Conservation (phyloP, 352 stramenopile genomes). For the Lagenidium sp. region DNA sequence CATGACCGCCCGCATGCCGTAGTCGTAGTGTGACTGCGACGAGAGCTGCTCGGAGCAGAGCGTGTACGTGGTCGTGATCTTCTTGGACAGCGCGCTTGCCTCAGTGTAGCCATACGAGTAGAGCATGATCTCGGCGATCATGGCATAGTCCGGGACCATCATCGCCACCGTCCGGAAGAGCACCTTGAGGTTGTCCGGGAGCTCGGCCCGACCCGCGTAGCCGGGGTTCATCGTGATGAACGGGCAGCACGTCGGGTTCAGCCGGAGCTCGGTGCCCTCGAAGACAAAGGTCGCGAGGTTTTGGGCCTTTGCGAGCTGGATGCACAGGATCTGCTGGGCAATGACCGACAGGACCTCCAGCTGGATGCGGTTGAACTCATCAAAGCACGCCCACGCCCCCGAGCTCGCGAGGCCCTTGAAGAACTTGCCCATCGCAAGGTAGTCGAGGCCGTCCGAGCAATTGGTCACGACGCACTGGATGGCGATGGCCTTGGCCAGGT, state of each 20-base stretch:
- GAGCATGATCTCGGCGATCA: slow-evolving; percentile 93
- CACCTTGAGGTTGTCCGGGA: slow-evolving; percentile 93
- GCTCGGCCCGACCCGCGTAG: slow-evolving; percentile 92
- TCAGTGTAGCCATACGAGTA: slow-evolving; percentile 92
- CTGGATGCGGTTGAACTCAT: slow-evolving; percentile 95
- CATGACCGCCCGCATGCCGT: slow-evolving; percentile 93
- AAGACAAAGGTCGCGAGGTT: slow-evolving; percentile 90
- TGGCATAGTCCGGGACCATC: slow-evolving; percentile 94
- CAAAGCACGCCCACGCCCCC: slow-evolving; percentile 92
- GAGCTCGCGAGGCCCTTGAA: slow-evolving; percentile 92
- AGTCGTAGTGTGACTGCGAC: slow-evolving; percentile 94
- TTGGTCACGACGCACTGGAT: slow-evolving; percentile 96
- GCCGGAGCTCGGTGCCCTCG: slow-evolving; percentile 90
- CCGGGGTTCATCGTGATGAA: slow-evolving; percentile 96
- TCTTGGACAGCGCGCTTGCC: slow-evolving; percentile 85
- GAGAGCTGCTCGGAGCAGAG: slow-evolving; percentile 93
- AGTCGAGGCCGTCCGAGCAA: slow-evolving; percentile 89
- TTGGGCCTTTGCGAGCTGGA: slow-evolving; percentile 89
- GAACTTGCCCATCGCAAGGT: slow-evolving; percentile 94
- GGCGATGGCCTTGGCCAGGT: slow-evolving; percentile 91
- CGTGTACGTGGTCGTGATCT: slow-evolving; percentile 92
- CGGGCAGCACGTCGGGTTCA: slow-evolving; percentile 86
- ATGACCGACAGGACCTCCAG: slow-evolving; percentile 94
- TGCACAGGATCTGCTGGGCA: slow-evolving; percentile 92
- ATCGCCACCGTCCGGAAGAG: slow-evolving; percentile 92